phyloP scores from a whole-genome alignment of 2,329 filamentous ascomycete genomes.

The Parastagonospora avenae region DNA sequence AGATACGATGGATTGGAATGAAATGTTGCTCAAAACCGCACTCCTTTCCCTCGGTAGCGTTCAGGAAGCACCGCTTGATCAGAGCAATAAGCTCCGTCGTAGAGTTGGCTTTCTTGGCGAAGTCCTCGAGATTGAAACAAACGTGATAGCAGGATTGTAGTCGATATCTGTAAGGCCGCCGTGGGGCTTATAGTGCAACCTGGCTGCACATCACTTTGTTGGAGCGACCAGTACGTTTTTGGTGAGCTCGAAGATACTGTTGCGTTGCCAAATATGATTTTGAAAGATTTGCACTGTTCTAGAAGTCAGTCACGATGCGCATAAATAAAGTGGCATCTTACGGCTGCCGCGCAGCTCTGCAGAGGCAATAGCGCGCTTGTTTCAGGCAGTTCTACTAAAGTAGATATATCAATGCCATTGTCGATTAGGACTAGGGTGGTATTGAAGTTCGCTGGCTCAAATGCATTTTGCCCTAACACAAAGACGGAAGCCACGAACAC shows the following conservation, averaged over 20 bases:
- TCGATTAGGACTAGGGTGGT: slow-evolving; percentile 21
- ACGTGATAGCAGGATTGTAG: slow-evolving; percentile 23
- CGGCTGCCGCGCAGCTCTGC: slow-evolving; percentile 23
- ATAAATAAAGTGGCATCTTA: slow-evolving; percentile 19
- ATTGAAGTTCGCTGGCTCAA: slow-evolving; percentile 24
- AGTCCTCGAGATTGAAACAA: slow-evolving; percentile 33
- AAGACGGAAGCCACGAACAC: too few relatives aligned
- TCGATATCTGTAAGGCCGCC: slow-evolving; percentile 21
- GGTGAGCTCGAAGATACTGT: background rate
- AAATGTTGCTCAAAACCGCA: too few relatives aligned
- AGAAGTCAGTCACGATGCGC: background rate
- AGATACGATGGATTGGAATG: too few relatives aligned
- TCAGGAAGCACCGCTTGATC: too few relatives aligned
- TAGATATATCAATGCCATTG: slow-evolving; percentile 21
- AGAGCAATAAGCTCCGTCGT: too few relatives aligned
- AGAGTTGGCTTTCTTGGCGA: too few relatives aligned
- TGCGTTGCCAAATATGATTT: background rate
- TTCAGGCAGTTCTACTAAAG: slow-evolving; percentile 13
- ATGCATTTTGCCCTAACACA: background rate
- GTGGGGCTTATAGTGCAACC: slow-evolving; percentile 35
- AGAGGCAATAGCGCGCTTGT: slow-evolving; percentile 6
- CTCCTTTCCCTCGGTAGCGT: too few relatives aligned
- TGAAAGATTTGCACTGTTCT: background rate
- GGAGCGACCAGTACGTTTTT: slow-evolving; percentile 29
- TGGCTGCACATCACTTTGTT: slow-evolving; percentile 28